A percentile compares a stretch with the other conserved stretches of the same genome.
These are phyloP conservation scores for Berberis thunbergii DNA, from an alignment of 164 flowering plant species.

Conservation along the genomic window DNA sequence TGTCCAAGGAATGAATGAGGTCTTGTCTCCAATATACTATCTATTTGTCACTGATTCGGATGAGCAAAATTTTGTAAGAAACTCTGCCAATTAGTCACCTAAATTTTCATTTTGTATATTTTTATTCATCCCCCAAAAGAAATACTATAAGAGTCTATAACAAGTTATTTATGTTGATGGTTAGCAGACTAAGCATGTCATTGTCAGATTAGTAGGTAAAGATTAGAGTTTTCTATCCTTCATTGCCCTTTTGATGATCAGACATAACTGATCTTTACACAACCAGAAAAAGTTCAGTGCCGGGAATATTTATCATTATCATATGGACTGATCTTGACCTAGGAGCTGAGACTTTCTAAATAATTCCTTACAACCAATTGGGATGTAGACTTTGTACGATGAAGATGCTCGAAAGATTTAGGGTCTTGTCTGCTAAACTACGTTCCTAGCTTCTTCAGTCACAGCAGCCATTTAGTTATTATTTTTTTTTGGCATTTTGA, in stretches of 20 bases:
- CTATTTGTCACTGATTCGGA: conserved; percentile 45
- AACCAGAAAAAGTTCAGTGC: no score
- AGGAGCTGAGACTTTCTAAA: no score
- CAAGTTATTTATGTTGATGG: not conserved
- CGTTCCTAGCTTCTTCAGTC: no score
- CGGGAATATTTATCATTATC: no score
- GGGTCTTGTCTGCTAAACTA: no score
- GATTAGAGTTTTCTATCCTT: not conserved
- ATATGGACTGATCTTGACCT: no score
- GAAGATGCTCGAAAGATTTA: no score
- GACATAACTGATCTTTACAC: no score
- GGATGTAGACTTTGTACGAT: no score
- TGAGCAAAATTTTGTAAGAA: conserved; percentile 50
- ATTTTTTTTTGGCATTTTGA: no score
- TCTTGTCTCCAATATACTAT: conserved; percentile 59
- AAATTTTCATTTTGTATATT: not conserved
- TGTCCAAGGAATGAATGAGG: conserved; percentile 87
- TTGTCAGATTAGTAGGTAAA: not conserved
- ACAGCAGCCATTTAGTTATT: no score
- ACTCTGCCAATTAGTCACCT: not conserved
- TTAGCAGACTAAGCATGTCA: not conserved
- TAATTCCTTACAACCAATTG: no score
- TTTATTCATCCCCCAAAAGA: not conserved
- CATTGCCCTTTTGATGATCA: not conserved
- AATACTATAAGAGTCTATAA: not conserved